Evolutionary conservation across 2,329 filamentous ascomycete species (phyloP), one percentile per base, ranked within the genome.

Genomic region (Fusarium devonianum): DNA sequence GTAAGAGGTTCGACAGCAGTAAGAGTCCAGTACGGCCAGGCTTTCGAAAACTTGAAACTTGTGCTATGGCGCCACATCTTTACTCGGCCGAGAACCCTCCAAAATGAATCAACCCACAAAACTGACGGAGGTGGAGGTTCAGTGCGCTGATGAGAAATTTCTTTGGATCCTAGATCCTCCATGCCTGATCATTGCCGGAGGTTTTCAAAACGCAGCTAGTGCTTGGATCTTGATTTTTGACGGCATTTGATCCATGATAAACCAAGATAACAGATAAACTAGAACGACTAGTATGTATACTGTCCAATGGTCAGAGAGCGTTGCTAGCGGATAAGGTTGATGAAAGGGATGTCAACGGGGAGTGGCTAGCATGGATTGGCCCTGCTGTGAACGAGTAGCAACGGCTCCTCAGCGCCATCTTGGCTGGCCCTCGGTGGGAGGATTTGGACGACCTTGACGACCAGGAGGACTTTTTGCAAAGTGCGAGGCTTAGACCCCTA

Each of bases 401-500:
- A 34, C 14, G 33, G 38, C 35, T 44, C 47, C 51, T 22, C 25
- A 43, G 42, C 35, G 47, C 34, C 50, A 53, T 49, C 56, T 49
- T 53, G 41, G 46, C 33, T n/a, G n/a, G n/a, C n/a, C n/a, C 26
- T 30, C 25, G 45, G 36, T 35, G 19, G 41, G 25, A 39, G 45
- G 56, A 40, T 55, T 53, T 60, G 36, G 56, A 37, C 36, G 43
- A 44, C n/a, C n/a, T n/a, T n/a, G n/a, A n/a, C n/a, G n/a, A n/a
- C 28, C 29, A 26, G 42, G 39, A 65, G 62, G 62, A 41, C 62
- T 64, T 64, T 64, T 64, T 64, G 62, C 43, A 52, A 57, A 55
- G 59, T 52, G 40, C 40, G 62, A 65, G 62, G 62, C 62, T 65
- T 65, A 64, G 62, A 64, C 62, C n/a, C 49, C 51, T 55, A 43